These are phyloP conservation scores for Fraxinus anomala DNA, from an alignment of 257 asterid genomes.

Conservation along the genomic window DNA sequence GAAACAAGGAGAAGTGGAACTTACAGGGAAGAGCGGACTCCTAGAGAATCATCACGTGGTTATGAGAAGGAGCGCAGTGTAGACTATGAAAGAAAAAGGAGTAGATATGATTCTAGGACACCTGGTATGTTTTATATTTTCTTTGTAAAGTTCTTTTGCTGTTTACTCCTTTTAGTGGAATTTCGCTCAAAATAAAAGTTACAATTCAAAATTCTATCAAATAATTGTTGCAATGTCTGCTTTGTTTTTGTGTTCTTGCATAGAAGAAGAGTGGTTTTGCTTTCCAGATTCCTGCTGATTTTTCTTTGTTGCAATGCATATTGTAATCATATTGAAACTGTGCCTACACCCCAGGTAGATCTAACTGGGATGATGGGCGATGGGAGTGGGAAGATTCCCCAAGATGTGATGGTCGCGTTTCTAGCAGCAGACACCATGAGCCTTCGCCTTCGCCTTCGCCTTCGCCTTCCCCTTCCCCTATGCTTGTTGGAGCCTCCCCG, in stretches of 20 bases:
- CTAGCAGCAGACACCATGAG: conserved; percentile 57
- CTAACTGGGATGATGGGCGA: conserved; percentile 95
- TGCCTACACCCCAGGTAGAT: conserved; percentile 57
- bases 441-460: conserved; percentile 74
- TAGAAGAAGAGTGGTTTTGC: not conserved
- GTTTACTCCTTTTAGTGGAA: not conserved
- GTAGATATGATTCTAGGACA: conserved; percentile 60
- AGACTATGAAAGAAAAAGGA: conserved; percentile 63
- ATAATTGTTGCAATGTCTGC: not conserved
- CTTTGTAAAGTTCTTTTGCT: conserved; percentile 10
- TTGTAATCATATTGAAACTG: conserved; percentile 8
- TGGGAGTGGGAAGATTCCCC: conserved; percentile 99
- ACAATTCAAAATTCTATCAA: not conserved
- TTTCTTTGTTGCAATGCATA: conserved; percentile 11
- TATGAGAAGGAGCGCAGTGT: conserved; percentile 48
- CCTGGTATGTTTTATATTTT: conserved; percentile 55
- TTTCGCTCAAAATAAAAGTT: not conserved
- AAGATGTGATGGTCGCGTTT: conserved; percentile 54
- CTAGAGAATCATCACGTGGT: conserved; percentile 57
- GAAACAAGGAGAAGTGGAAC: conserved; percentile 35
- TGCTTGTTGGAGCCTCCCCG: conserved; percentile 82
- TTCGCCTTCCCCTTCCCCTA: conserved; percentile 74
- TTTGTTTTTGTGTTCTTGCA: conserved; percentile 1
- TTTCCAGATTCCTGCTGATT: not conserved
- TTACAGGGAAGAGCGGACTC: conserved; percentile 57